These are phyloP conservation scores for Pleurotus tuoliensis DNA, from an alignment of 768 basidiomycete species.

Conservation along the genomic window DNA sequence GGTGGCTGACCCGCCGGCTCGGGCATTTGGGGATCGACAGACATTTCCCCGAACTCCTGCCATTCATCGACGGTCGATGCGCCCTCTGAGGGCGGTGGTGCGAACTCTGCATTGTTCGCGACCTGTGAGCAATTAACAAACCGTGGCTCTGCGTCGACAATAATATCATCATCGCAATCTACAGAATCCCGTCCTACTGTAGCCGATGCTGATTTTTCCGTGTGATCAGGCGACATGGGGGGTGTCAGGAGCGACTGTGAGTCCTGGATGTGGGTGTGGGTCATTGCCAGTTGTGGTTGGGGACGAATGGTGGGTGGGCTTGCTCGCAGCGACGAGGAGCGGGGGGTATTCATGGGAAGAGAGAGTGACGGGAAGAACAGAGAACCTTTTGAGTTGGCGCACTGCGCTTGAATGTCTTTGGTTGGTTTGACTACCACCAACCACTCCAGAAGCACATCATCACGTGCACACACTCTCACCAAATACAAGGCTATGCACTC, in stretches of 20 bases:
- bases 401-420: neutral
- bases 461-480: neutral
- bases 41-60: constrained; percentile 21
- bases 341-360: constrained; percentile 11
- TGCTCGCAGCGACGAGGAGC: constrained; percentile 11
- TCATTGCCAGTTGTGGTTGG: neutral
- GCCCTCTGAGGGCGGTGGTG: constrained; percentile 10
- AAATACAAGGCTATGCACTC: neutral
- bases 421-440: neutral
- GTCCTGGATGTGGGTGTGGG: constrained; percentile 38
- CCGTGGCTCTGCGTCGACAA: constrained; percentile 34
- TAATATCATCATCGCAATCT: constrained; percentile 26
- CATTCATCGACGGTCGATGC: constrained; percentile 15
- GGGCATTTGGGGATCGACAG: constrained; percentile 10
- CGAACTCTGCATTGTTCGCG: neutral
- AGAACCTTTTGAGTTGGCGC: constrained; percentile 13
- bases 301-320: constrained; percentile 13
- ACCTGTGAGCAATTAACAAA: constrained; percentile 7
- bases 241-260: constrained; percentile 67
- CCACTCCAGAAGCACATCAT: neutral
- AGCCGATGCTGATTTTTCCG: constrained; percentile 23
- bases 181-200: neutral
- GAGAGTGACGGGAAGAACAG: constrained; percentile 16
- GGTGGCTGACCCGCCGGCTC: constrained; percentile 33
- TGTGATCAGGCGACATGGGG: constrained; percentile 59